Conservation (phyloP, 768 basidiomycete species). For the Tricholoma sp. region DNA sequence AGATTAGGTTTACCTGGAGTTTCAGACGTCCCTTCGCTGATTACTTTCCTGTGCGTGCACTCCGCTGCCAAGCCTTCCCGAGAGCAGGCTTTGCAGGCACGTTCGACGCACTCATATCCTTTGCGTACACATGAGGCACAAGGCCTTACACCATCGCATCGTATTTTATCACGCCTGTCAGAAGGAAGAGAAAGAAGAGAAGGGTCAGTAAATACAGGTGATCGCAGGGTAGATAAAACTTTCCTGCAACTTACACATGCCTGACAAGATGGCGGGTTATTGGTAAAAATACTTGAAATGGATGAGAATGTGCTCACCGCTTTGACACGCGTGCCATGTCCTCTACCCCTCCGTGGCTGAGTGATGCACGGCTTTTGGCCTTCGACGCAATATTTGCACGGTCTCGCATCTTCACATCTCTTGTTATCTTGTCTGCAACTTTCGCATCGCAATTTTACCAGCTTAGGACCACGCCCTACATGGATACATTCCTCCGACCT, state of each 20-base stretch:
- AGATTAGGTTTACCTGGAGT: slow-evolving; percentile 14
- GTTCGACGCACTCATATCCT: slow-evolving; percentile 47
- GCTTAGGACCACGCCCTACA: slow-evolving; percentile 50
- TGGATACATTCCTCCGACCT: slow-evolving; percentile 54
- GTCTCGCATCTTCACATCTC: slow-evolving; percentile 55
- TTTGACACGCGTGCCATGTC: slow-evolving; percentile 58
- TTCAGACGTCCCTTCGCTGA: slow-evolving; percentile 17
- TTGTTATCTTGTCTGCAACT: slow-evolving; percentile 50
- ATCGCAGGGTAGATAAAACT: slow-evolving; percentile 10
- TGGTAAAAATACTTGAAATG: slow-evolving; percentile 5
- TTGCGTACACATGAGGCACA: slow-evolving; percentile 47
- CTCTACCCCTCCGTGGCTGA: slow-evolving; percentile 47
- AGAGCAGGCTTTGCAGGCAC: slow-evolving; percentile 39
- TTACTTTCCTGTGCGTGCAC: slow-evolving; percentile 37
- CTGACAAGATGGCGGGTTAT: slow-evolving; percentile 25
- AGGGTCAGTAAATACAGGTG: slow-evolving; percentile 6
- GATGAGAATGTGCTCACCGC: slow-evolving; percentile 35
- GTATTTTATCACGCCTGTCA: slow-evolving; percentile 54
- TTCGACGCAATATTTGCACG: slow-evolving; percentile 49
- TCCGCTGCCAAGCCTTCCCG: slow-evolving; percentile 40
- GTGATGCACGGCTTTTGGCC: slow-evolving; percentile 42
- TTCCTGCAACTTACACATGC: slow-evolving; percentile 61
- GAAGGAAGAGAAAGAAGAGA: slow-evolving; percentile 1
- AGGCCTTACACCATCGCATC: slow-evolving; percentile 55
- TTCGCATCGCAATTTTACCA: slow-evolving; percentile 56